A percentile compares a stretch with the other conserved stretches of the same genome.
Evolutionary conservation across 1,284 basidiomycete genomes (phyloP).

Genomic region (Paramarasmius palmivorus): DNA sequence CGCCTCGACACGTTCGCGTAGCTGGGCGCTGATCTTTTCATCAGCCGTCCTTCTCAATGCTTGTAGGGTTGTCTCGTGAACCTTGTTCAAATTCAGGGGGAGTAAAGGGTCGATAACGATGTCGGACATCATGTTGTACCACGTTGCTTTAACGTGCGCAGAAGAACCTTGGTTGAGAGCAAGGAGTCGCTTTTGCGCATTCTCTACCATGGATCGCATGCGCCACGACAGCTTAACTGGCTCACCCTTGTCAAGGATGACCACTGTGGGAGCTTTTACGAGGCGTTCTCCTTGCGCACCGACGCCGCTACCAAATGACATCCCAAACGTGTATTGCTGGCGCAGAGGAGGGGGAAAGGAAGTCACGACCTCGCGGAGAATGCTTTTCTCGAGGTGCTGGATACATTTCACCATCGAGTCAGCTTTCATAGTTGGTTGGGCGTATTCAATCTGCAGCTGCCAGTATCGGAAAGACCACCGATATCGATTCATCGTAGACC

Average conservation of each 20-base stretch:
- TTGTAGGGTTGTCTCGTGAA: constrained; percentile 15
- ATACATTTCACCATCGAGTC: neutral
- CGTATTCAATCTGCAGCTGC: constrained; percentile 13
- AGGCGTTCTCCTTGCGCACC: neutral
- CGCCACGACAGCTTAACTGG: neutral
- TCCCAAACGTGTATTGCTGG: neutral
- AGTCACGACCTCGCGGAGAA: neutral
- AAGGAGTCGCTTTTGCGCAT: neutral
- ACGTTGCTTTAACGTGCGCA: constrained; percentile 10
- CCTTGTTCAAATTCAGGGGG: neutral
- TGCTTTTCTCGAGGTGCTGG: neutral
- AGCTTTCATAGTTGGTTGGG: neutral
- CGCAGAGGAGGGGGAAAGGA: neutral
- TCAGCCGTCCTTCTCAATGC: neutral
- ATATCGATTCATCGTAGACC: constrained; percentile 12
- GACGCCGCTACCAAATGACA: neutral
- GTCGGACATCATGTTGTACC: constrained; percentile 19
- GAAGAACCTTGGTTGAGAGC: neutral
- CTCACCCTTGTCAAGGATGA: neutral
- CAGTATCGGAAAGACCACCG: constrained; percentile 8
- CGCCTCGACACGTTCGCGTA: neutral
- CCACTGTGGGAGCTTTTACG: neutral
- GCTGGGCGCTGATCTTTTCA: neutral
- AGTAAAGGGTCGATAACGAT: constrained; percentile 5
- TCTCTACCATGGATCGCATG: neutral